Evolutionary conservation across 352 stramenopile species (phyloP).

Genomic region (Phytophthora tubulina): DNA sequence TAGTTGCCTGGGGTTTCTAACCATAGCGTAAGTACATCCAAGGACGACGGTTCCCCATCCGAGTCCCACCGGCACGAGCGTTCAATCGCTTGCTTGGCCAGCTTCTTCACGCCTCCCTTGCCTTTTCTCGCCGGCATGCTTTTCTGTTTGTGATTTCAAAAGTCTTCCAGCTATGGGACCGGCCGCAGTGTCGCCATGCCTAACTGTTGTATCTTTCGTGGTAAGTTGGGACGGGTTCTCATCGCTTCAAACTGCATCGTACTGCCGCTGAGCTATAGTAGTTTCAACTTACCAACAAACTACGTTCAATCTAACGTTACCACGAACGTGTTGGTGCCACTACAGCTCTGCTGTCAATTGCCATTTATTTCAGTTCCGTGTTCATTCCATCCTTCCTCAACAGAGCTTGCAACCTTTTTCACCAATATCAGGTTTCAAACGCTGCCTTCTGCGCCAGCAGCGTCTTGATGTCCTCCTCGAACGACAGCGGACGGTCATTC

Average conservation of each 20-base stretch:
- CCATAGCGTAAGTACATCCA: not conserved
- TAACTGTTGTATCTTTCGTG: too few relatives aligned
- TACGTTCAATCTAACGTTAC: too few relatives aligned
- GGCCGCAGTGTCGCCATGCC: not conserved
- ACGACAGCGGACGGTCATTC: conserved; percentile 70
- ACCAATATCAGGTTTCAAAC: not conserved
- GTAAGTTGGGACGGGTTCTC: too few relatives aligned
- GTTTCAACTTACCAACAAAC: too few relatives aligned
- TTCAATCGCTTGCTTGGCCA: not conserved
- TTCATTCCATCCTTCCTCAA: too few relatives aligned
- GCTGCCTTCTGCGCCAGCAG: conserved; percentile 53
- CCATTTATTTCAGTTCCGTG: too few relatives aligned
- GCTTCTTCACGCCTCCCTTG: not conserved
- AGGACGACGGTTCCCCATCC: conserved; percentile 4
- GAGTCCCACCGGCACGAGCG: not conserved
- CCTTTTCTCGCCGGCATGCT: conserved; percentile 2
- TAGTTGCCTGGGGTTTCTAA: conserved; percentile 8
- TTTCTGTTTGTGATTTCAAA: not conserved
- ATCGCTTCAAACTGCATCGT: too few relatives aligned
- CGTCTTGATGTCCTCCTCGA: conserved; percentile 83
- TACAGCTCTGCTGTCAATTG: too few relatives aligned
- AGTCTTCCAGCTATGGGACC: not conserved
- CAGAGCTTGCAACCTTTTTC: not conserved
- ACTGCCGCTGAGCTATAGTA: too few relatives aligned
- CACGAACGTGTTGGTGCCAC: too few relatives aligned